Percentiles rank a stretch among this genome's conserved stretches.
These are phyloP conservation scores for Lactarius pseudohatsudake DNA, from an alignment of 768 basidiomycete species.

Conservation along the genomic window DNA sequence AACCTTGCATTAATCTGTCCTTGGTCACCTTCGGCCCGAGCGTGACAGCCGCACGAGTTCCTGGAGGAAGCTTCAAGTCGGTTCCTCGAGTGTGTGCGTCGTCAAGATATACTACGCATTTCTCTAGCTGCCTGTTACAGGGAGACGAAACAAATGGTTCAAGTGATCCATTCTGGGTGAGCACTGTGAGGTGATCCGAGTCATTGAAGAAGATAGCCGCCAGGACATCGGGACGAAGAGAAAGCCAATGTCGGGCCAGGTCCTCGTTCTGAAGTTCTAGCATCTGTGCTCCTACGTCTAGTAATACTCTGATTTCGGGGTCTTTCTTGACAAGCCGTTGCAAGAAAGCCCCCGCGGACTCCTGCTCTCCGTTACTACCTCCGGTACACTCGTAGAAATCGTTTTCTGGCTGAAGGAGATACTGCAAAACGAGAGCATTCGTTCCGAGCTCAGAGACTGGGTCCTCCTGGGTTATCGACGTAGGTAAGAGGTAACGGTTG, in stretches of 20 bases:
- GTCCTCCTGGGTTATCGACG: constrained; percentile 40
- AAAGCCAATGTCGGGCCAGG: constrained; percentile 45
- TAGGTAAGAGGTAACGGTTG: constrained; percentile 39
- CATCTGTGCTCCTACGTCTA: constrained; percentile 60
- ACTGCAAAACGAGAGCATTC: constrained; percentile 47
- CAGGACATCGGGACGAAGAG: constrained; percentile 31
- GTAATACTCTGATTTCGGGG: constrained; percentile 46
- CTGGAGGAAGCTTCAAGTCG: constrained; percentile 48
- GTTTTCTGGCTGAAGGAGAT: constrained; percentile 44
- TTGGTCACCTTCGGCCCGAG: constrained; percentile 53
- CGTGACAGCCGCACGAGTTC: constrained; percentile 47
- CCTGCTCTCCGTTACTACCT: constrained; percentile 23
- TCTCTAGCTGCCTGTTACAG: constrained; percentile 38
- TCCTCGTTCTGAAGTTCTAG: constrained; percentile 48
- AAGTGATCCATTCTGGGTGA: constrained; percentile 39
- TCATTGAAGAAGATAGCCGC: constrained; percentile 45
- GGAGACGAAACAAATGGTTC: constrained; percentile 42
- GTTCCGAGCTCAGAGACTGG: constrained; percentile 44
- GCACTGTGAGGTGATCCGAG: constrained; percentile 38
- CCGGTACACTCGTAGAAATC: constrained; percentile 35
- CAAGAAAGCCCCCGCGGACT: constrained; percentile 33
- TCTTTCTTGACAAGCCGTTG: constrained; percentile 37
- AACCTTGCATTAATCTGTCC: constrained; percentile 53
- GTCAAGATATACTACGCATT: constrained; percentile 51
- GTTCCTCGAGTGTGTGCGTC: constrained; percentile 56